Evolutionary conservation across 805 yeast genomes (phyloP).

Genomic region (Candida chilensis): DNA sequence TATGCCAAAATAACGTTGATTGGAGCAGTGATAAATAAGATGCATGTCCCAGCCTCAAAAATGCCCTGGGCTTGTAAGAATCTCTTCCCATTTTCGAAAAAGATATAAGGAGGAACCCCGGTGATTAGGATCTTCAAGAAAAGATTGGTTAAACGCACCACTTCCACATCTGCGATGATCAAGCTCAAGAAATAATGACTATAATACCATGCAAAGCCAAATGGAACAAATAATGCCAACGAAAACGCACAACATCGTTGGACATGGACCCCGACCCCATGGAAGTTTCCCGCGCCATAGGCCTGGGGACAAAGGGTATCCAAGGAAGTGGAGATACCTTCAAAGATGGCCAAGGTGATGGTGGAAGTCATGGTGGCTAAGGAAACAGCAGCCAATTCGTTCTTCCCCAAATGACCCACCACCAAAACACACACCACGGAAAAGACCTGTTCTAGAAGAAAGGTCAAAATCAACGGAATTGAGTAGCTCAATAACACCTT

Average conservation of each 20-base stretch:
- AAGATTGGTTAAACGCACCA: conserved; percentile 19
- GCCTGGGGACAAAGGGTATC: conserved; percentile 38
- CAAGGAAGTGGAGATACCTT: conserved; percentile 35
- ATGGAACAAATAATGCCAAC: conserved; percentile 23
- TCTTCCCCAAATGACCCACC: conserved; percentile 34
- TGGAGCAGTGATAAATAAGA: conserved; percentile 30
- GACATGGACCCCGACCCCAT: conserved; percentile 23
- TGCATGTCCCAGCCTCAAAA: conserved; percentile 36
- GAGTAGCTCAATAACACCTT: conserved; percentile 14
- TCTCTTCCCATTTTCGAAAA: conserved; percentile 29
- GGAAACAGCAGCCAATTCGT: conserved; percentile 35
- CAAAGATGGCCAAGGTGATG: conserved; percentile 32
- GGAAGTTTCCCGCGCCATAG: conserved; percentile 30
- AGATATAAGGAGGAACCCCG: conserved; percentile 34
- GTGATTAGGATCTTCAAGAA: conserved; percentile 22
- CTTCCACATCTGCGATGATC: conserved; percentile 22
- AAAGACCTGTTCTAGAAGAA: not conserved
- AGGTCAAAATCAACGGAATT: not conserved
- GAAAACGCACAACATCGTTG: conserved; percentile 28
- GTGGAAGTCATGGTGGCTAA: conserved; percentile 34
- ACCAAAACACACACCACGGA: conserved; percentile 9
- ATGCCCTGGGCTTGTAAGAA: conserved; percentile 37
- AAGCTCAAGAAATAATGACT: conserved; percentile 15
- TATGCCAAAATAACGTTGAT: conserved; percentile 27
- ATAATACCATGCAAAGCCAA: conserved; percentile 30